Conservation (phyloP, 2,329 filamentous ascomycete genomes). For the Aspergillus eucalypticola region DNA sequence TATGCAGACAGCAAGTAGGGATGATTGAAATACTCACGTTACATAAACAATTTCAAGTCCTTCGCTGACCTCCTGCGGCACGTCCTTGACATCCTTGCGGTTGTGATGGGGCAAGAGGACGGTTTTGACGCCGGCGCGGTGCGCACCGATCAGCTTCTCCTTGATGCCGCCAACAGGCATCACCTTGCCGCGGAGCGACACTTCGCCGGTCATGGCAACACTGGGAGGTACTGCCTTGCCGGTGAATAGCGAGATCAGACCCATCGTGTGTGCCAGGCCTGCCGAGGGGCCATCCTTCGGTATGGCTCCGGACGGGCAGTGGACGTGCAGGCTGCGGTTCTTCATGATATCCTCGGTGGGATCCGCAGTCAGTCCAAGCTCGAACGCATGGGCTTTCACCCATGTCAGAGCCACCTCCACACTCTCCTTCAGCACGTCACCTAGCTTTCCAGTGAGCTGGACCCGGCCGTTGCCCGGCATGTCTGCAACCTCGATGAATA, state of each 20-base stretch:
- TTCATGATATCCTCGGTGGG: slow-evolving; percentile 93
- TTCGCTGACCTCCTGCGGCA: slow-evolving; percentile 84
- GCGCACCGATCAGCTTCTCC: slow-evolving; percentile 94
- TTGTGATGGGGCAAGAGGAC: slow-evolving; percentile 87
- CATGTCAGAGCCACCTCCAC: slow-evolving; percentile 95
- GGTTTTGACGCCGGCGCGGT: slow-evolving; percentile 90
- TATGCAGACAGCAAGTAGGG: neutral
- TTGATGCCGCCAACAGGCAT: slow-evolving; percentile 97
- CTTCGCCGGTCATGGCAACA: slow-evolving; percentile 87
- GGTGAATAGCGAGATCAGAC: slow-evolving; percentile 85
- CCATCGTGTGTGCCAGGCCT: slow-evolving; percentile 90
- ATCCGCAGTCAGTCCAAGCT: slow-evolving; percentile 78
- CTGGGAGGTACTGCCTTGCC: slow-evolving; percentile 84
- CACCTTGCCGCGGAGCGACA: slow-evolving; percentile 81
- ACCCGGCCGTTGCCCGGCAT: slow-evolving; percentile 93
- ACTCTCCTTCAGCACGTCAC: slow-evolving; percentile 94
- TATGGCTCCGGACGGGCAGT: slow-evolving; percentile 91
- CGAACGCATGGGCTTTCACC: slow-evolving; percentile 95
- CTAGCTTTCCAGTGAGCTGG: slow-evolving; percentile 93
- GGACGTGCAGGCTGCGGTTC: slow-evolving; percentile 88
- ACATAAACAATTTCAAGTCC: slow-evolving; percentile 89
- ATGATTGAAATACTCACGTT: slow-evolving; percentile 58
- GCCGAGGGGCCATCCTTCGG: slow-evolving; percentile 87
- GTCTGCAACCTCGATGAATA: slow-evolving; percentile 97
- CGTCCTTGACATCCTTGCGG: slow-evolving; percentile 85